Evolutionary conservation across 2,329 filamentous ascomycete species (phyloP).

Genomic region (Incumbomyces delicatus): DNA sequence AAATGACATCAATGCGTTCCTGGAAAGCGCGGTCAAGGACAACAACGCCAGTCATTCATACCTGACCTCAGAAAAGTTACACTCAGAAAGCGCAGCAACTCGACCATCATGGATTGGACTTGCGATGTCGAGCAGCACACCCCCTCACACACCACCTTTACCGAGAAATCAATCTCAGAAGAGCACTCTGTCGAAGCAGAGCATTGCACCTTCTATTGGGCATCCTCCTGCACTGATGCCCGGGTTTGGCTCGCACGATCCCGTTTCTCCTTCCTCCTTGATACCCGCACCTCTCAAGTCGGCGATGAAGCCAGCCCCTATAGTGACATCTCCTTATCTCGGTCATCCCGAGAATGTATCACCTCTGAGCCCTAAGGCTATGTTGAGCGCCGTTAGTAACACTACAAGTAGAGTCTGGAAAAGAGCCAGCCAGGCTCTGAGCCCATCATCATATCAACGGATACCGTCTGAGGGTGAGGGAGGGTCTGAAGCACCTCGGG

Average conservation of each 20-base stretch:
- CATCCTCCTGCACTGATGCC: slow-evolving; percentile 1
- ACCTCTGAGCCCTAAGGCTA: slow-evolving; percentile 1
- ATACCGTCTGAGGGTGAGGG: neutral
- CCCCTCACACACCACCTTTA: slow-evolving; percentile 1
- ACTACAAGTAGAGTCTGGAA: slow-evolving; percentile 4
- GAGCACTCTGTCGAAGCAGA: neutral
- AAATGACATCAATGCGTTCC: neutral
- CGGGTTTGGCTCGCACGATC: neutral
- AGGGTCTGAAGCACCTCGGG: neutral
- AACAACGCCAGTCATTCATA: neutral
- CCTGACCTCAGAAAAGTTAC: neutral
- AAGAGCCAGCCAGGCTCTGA: slow-evolving; percentile 4
- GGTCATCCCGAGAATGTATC: neutral
- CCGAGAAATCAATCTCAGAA: slow-evolving; percentile 3
- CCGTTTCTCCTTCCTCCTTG: neutral
- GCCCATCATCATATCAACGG: neutral
- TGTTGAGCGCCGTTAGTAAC: slow-evolving; percentile 4
- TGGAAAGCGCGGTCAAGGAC: neutral
- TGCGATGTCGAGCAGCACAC: slow-evolving; percentile 5
- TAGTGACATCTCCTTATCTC: neutral
- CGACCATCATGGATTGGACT: slow-evolving; percentile 6
- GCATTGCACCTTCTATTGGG: neutral
- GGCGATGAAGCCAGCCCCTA: neutral
- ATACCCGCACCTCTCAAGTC: slow-evolving; percentile 6
- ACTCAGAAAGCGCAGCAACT: neutral